Evolutionary conservation across 495 filamentous ascomycete species (phyloP).

Genomic region (Talaromyces nanjingensis): DNA sequence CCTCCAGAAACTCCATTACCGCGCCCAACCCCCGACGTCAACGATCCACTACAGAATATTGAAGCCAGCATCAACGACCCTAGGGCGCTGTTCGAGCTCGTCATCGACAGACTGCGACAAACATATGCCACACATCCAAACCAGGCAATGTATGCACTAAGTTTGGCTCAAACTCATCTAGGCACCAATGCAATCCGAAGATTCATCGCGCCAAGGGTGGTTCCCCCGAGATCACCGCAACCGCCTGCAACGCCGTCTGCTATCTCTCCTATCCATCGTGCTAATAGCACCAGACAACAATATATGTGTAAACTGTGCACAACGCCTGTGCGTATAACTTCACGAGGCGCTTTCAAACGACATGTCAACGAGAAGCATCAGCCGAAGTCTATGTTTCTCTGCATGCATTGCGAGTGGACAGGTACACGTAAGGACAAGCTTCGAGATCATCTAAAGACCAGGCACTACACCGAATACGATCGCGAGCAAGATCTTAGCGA

Average conservation of each 20-base stretch:
- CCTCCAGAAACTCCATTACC: neutral
- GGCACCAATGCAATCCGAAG: neutral
- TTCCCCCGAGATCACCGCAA: neutral
- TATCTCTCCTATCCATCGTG: neutral
- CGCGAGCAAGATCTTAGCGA: neutral
- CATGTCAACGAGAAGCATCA: constrained; percentile 7
- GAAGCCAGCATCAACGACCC: neutral
- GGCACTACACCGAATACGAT: neutral
- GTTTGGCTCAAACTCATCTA: neutral
- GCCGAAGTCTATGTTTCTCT: constrained; percentile 1
- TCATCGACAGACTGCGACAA: neutral
- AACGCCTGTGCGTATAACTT: neutral
- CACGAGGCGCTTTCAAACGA: neutral
- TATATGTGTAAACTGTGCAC: neutral
- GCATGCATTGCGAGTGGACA: neutral
- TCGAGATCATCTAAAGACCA: neutral
- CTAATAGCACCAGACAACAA: neutral
- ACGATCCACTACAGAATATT: neutral
- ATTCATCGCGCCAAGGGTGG: neutral
- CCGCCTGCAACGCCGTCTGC: neutral
- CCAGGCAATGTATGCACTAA: neutral
- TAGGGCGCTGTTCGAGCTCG: neutral
- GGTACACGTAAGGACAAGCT: constrained; percentile 3
- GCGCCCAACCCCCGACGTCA: neutral
- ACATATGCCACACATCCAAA: neutral